Percentiles rank a stretch among this genome's conserved stretches.
Conservation (phyloP, 495 filamentous ascomycete genomes). For the Margaritispora aquatica region DNA sequence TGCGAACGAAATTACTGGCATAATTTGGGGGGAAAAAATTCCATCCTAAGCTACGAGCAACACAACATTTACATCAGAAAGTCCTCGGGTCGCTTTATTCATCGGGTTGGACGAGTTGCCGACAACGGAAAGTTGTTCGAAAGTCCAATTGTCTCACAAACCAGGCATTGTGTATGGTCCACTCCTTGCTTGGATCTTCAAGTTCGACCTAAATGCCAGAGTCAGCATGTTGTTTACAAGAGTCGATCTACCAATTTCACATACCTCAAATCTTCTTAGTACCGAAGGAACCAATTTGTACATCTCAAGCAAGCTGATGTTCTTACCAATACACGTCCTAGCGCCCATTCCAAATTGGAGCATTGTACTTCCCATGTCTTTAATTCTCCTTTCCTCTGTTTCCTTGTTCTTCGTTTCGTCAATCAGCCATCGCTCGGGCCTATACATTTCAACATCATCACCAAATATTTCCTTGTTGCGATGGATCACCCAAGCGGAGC, state of each 20-base stretch:
- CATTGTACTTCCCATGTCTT: slow-evolving; percentile 53
- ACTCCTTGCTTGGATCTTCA: slow-evolving; percentile 52
- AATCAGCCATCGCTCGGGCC: slow-evolving; percentile 54
- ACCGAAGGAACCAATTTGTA: slow-evolving; percentile 74
- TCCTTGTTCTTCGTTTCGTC: slow-evolving; percentile 24
- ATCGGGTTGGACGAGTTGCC: slow-evolving; percentile 35
- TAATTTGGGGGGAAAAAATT: no score
- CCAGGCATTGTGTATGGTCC: slow-evolving; percentile 66
- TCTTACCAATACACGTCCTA: slow-evolving; percentile 63
- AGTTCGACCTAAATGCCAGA: slow-evolving; percentile 41
- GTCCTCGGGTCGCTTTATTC: no score
- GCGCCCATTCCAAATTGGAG: slow-evolving; percentile 57
- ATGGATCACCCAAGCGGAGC: slow-evolving; percentile 59
- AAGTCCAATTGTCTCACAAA: slow-evolving; percentile 67
- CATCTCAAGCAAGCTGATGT: slow-evolving; percentile 70
- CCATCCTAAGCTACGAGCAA: no score
- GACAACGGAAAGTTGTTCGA: slow-evolving; percentile 44
- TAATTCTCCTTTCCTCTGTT: slow-evolving; percentile 38
- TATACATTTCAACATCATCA: slow-evolving; percentile 46
- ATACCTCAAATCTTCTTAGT: slow-evolving; percentile 60
- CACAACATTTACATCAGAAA: no score
- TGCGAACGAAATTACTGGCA: no score
- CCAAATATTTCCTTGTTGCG: slow-evolving; percentile 52
- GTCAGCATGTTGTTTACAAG: neutral
- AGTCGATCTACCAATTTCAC: slow-evolving; percentile 8